Conservation (phyloP, 2,329 filamentous ascomycete genomes). For the Pseudomassariella vexata region DNA sequence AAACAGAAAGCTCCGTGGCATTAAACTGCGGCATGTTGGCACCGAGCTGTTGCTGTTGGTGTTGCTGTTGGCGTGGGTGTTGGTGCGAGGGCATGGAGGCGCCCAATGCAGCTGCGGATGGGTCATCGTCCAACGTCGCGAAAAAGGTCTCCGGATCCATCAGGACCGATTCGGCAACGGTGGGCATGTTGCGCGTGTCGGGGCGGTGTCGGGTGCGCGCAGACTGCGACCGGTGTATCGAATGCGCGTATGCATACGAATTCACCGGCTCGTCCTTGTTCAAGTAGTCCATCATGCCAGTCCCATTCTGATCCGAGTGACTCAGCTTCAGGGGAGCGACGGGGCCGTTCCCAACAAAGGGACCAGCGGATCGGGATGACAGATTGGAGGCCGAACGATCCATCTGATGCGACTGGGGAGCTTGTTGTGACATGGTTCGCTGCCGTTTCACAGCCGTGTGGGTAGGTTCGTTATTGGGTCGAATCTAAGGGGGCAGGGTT, state of each 20-base stretch:
- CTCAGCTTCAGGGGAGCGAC: constrained; percentile 26
- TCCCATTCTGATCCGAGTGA: constrained; percentile 12
- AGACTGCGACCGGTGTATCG: constrained; percentile 18
- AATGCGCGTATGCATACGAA: constrained; percentile 16
- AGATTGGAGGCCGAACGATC: constrained; percentile 36
- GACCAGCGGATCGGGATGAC: constrained; percentile 31
- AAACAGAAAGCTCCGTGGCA: constrained; percentile 21
- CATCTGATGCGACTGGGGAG: constrained; percentile 31
- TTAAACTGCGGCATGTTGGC: constrained; percentile 18
- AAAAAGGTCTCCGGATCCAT: constrained; percentile 34
- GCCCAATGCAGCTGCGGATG: constrained; percentile 1
- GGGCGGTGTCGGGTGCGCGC: constrained; percentile 15
- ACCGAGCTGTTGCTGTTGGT: constrained; percentile 11
- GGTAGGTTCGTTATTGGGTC: constrained; percentile 15
- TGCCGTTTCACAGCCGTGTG: constrained; percentile 24
- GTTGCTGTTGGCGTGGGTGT: neutral
- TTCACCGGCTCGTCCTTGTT: constrained; percentile 25
- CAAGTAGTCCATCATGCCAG: constrained; percentile 23
- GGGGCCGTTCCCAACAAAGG: constrained; percentile 29
- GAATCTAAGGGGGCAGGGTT: constrained; percentile 16
- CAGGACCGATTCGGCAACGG: constrained; percentile 29
- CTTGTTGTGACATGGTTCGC: constrained; percentile 29
- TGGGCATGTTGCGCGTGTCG: constrained; percentile 23
- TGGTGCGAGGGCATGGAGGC: constrained; percentile 1
- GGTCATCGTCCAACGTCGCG: constrained; percentile 14